Evolutionary conservation across 164 flowering plant genomes (phyloP).

Genomic region (Magnolia officinalis): DNA sequence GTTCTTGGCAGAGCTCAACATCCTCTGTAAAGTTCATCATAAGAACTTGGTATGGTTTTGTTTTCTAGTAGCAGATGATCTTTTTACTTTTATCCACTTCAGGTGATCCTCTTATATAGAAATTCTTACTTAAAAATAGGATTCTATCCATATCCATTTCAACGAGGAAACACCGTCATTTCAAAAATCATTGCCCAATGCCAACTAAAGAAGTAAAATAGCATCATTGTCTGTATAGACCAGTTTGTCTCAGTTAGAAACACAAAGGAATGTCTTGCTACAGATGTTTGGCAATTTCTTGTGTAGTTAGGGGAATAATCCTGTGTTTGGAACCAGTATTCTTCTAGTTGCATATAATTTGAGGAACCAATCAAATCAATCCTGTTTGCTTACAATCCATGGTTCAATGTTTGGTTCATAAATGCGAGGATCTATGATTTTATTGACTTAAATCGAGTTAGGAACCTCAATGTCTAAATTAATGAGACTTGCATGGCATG

Average conservation of each 20-base stretch:
- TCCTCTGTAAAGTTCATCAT: constrained; percentile 35
- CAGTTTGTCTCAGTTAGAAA: neutral
- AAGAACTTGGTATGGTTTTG: constrained; percentile 26
- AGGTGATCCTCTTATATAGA: neutral
- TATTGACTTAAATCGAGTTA: too few relatives aligned
- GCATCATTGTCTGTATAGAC: too few relatives aligned
- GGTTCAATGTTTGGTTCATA: neutral
- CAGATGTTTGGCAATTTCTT: neutral
- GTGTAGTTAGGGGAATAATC: neutral
- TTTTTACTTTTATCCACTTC: neutral
- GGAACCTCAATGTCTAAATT: too few relatives aligned
- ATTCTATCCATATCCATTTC: too few relatives aligned
- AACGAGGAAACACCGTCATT: too few relatives aligned
- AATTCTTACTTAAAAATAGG: too few relatives aligned
- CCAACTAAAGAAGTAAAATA: too few relatives aligned
- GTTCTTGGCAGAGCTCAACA: constrained; percentile 34
- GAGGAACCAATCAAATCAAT: neutral
- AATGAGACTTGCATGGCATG: too few relatives aligned
- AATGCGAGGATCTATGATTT: neutral
- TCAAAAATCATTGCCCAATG: too few relatives aligned
- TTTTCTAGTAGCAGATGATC: neutral
- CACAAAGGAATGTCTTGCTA: neutral
- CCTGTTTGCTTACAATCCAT: neutral
- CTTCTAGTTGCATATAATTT: neutral
- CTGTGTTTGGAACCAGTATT: neutral